Conservation (phyloP, 2,329 filamentous ascomycete genomes). For the Ceratocystis huliohia region DNA sequence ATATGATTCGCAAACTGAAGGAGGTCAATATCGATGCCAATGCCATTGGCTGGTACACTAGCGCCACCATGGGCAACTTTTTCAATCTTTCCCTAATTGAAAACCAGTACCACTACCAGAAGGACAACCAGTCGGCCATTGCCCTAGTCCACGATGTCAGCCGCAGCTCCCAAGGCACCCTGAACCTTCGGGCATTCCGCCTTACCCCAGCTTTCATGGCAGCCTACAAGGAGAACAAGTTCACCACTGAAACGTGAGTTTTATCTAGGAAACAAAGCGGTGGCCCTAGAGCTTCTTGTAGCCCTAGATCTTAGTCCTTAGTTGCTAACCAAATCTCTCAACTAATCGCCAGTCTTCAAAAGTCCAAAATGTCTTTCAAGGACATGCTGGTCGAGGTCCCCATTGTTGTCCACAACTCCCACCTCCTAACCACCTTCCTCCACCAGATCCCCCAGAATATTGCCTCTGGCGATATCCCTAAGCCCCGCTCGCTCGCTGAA, state of each 20-base stretch:
- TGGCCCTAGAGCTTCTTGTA: background rate
- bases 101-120: constrained; percentile 97
- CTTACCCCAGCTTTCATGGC: constrained; percentile 78
- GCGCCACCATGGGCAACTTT: constrained; percentile 97
- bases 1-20: constrained; percentile 93
- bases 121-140: constrained; percentile 78
- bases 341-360: constrained; percentile 57
- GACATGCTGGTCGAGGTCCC: constrained; percentile 89
- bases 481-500: constrained; percentile 67
- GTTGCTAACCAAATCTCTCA: constrained; percentile 12
- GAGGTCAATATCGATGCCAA: constrained; percentile 98
- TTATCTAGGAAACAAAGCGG: background rate
- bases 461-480: constrained; percentile 44
- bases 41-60: constrained; percentile 97
- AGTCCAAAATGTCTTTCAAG: constrained; percentile 83
- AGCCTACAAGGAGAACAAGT: constrained; percentile 93
- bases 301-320: background rate
- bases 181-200: constrained; percentile 84
- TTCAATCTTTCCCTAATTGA: constrained; percentile 90
- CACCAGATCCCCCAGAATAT: constrained; percentile 72
- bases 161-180: constrained; percentile 79
- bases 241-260: constrained; percentile 82
- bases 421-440: constrained; percentile 87
- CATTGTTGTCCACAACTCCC: constrained; percentile 86
- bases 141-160: constrained; percentile 91